Evolutionary conservation across 2,329 filamentous ascomycete genomes (phyloP).

Genomic region (Rhexocercosporidium sp.): DNA sequence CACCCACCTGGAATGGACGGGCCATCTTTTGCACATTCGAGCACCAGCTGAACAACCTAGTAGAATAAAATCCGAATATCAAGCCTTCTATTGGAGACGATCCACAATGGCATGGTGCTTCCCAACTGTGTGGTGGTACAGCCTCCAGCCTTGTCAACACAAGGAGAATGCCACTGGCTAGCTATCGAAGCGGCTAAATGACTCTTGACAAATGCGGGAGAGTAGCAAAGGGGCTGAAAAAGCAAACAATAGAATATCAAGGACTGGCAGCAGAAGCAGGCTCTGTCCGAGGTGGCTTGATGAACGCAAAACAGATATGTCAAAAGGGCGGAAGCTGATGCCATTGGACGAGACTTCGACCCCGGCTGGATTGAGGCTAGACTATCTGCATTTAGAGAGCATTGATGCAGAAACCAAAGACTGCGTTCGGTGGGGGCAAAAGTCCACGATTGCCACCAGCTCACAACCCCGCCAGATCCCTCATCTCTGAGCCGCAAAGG

Average conservation of each 20-base stretch:
- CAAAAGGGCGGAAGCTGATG: too few relatives aligned
- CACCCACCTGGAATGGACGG: too few relatives aligned
- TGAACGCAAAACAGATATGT: neutral
- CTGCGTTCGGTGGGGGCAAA: neutral
- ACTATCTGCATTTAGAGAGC: neutral
- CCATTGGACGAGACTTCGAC: neutral
- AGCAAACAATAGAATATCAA: too few relatives aligned
- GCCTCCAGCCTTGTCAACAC: neutral
- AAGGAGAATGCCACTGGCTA: neutral
- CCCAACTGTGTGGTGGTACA: neutral
- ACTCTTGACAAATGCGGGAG: neutral
- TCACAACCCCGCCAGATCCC: neutral
- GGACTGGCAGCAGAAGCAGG: neutral
- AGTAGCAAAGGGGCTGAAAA: neutral
- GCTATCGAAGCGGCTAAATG: neutral
- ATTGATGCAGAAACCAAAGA: neutral
- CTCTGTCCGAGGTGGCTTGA: neutral
- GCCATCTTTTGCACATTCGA: neutral
- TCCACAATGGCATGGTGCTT: neutral
- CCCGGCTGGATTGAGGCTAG: too few relatives aligned
- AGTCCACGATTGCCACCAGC: neutral
- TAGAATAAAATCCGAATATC: neutral
- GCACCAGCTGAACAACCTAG: neutral
- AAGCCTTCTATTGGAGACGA: neutral
- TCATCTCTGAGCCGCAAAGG: too few relatives aligned